phyloP scores from a whole-genome alignment of 2,329 filamentous ascomycete species.

The Exophiala lecanii-corni region DNA sequence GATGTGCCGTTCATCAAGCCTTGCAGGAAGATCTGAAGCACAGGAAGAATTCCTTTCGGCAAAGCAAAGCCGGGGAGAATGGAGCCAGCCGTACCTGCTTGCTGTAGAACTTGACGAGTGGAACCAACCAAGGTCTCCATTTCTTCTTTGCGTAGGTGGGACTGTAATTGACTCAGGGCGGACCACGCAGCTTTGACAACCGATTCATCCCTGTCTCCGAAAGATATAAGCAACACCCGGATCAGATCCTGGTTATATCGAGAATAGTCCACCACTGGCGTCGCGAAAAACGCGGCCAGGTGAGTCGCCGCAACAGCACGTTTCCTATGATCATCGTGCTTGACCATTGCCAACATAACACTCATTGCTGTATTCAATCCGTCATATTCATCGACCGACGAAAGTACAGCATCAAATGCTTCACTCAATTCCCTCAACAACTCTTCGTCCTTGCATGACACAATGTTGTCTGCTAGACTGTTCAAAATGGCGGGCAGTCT shows the following conservation, averaged over 20 bases:
- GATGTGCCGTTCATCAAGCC: slow-evolving; percentile 93
- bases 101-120: slow-evolving; percentile 77
- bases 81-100: slow-evolving; percentile 80
- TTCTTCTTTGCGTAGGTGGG: slow-evolving; percentile 88
- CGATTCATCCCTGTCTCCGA: slow-evolving; percentile 76
- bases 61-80: slow-evolving; percentile 82
- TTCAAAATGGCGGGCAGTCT: slow-evolving; percentile 87
- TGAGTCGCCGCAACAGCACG: slow-evolving; percentile 74
- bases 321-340: slow-evolving; percentile 86
- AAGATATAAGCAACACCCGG: slow-evolving; percentile 81
- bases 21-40: slow-evolving; percentile 94
- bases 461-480: slow-evolving; percentile 87
- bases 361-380: slow-evolving; percentile 95
- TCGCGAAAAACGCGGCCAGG: slow-evolving; percentile 78
- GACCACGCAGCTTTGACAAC: slow-evolving; percentile 89
- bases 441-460: slow-evolving; percentile 67
- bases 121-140: slow-evolving; percentile 91
- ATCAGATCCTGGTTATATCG: slow-evolving; percentile 95
- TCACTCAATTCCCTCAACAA: slow-evolving; percentile 68
- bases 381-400: slow-evolving; percentile 93
- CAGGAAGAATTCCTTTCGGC: slow-evolving; percentile 94
- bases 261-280: slow-evolving; percentile 80
- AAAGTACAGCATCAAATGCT: slow-evolving; percentile 82
- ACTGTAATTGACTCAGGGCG: slow-evolving; percentile 81
- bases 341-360: slow-evolving; percentile 78